Evolutionary conservation across 2,329 filamentous ascomycete genomes (phyloP).

Genomic region (Fonsecaea nubica): DNA sequence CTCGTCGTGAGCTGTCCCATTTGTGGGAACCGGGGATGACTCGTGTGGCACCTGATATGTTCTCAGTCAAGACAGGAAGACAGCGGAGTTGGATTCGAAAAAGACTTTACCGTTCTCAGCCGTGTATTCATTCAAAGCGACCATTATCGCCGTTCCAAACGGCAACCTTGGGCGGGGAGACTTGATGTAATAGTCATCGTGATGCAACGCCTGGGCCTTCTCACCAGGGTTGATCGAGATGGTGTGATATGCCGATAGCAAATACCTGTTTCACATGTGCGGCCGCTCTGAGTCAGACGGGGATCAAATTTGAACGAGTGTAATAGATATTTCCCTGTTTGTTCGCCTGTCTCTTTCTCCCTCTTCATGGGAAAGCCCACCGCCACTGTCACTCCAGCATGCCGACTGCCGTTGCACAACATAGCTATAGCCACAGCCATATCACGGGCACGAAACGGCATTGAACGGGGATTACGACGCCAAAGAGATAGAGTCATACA

Average conservation of each 20-base stretch:
- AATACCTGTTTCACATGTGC: conserved; percentile 35
- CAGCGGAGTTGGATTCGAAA: conserved; percentile 18
- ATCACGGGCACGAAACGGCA: too few species aligned
- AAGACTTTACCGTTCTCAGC: conserved; percentile 40
- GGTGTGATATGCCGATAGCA: conserved; percentile 47
- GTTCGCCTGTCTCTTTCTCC: too few species aligned
- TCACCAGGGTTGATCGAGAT: conserved; percentile 51
- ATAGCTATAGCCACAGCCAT: too few species aligned
- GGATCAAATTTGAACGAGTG: neutral
- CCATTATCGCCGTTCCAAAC: conserved; percentile 45
- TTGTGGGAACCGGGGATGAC: conserved; percentile 48
- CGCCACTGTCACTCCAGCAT: neutral
- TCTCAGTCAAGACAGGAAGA: neutral
- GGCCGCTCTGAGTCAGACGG: neutral
- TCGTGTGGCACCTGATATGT: conserved; percentile 38
- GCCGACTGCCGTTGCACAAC: too few species aligned
- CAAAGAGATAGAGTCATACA: neutral
- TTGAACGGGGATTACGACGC: too few species aligned
- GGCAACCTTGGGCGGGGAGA: conserved; percentile 47
- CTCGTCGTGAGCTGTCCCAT: conserved; percentile 43
- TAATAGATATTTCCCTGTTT: too few species aligned
- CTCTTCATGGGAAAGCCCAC: too few species aligned
- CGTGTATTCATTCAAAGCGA: conserved; percentile 41
- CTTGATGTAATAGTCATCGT: conserved; percentile 45
- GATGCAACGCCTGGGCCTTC: conserved; percentile 49